Conservation (phyloP, 2,329 filamentous ascomycete genomes). For the Cercospora sp. region DNA sequence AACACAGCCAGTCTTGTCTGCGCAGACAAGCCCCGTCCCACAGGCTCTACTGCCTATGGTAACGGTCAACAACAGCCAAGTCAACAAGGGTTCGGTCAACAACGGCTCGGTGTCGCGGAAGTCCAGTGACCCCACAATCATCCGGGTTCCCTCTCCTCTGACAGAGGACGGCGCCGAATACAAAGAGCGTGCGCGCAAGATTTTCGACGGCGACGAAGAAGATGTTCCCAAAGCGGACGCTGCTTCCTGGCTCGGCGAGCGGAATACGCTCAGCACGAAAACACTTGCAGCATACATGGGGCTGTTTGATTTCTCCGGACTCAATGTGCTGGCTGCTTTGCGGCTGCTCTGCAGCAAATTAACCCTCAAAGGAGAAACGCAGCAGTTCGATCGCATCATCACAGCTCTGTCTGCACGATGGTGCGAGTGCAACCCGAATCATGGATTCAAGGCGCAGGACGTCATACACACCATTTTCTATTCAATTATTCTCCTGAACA, state of each 20-base stretch:
- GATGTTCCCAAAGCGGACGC: slow-evolving; percentile 77
- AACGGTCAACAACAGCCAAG: neutral
- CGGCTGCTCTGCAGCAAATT: slow-evolving; percentile 79
- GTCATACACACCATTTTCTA: slow-evolving; percentile 97
- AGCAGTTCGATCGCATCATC: slow-evolving; percentile 93
- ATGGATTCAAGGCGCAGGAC: slow-evolving; percentile 91
- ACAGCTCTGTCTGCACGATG: slow-evolving; percentile 86
- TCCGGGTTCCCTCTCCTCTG: slow-evolving; percentile 24
- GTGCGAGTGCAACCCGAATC: slow-evolving; percentile 88
- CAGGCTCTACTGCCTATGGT: slow-evolving; percentile 25
- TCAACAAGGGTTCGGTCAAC: slow-evolving; percentile 48
- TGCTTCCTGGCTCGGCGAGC: slow-evolving; percentile 83
- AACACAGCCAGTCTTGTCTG: neutral
- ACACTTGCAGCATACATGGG: slow-evolving; percentile 83
- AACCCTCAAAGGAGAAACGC: slow-evolving; percentile 84
- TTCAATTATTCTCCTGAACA: slow-evolving; percentile 91
- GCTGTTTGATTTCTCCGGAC: slow-evolving; percentile 79
- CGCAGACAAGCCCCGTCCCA: slow-evolving; percentile 20
- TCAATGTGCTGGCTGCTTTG: slow-evolving; percentile 76
- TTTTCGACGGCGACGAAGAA: slow-evolving; percentile 82
- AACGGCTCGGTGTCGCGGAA: slow-evolving; percentile 44
- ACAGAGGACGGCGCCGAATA: slow-evolving; percentile 58
- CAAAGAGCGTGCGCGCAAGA: slow-evolving; percentile 72
- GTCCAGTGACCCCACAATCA: slow-evolving; percentile 33
- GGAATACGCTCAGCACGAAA: slow-evolving; percentile 53